Evolutionary conservation across 495 filamentous ascomycete species (phyloP).

Genomic region (Talaromyces proteolyticus): DNA sequence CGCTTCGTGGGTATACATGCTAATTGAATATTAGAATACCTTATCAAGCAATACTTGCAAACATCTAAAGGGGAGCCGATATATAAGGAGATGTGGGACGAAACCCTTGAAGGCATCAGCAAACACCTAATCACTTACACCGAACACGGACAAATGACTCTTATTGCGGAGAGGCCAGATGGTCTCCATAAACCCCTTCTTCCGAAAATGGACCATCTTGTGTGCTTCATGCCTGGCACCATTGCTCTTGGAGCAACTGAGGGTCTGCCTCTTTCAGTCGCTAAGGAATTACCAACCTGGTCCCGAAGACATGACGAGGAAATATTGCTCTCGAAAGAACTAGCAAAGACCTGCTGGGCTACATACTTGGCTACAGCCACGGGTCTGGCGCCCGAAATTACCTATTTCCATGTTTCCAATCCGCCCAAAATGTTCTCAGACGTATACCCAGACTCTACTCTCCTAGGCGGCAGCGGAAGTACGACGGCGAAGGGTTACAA

Average conservation of each 20-base stretch:
- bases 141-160: constrained; percentile 68
- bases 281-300: constrained; percentile 67
- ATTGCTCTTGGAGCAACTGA: constrained; percentile 86
- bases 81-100: constrained; percentile 89
- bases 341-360: constrained; percentile 97
- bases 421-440: constrained; percentile 36
- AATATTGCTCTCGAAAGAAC: constrained; percentile 75
- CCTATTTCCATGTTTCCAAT: constrained; percentile 71
- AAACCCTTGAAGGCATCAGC: constrained; percentile 76
- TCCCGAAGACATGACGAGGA: constrained; percentile 74
- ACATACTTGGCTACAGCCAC: constrained; percentile 88
- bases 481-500: constrained; percentile 5
- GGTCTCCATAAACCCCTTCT: constrained; percentile 60
- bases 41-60: constrained; percentile 95
- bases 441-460: constrained; percentile 29
- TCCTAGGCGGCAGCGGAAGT: constrained; percentile 7
- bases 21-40: constrained; percentile 58
- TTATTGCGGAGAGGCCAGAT: constrained; percentile 77
- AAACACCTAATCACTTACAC: constrained; percentile 92
- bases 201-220: constrained; percentile 97
- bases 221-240: constrained; percentile 96
- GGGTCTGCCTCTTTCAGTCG: constrained; percentile 66
- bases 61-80: constrained; percentile 80
- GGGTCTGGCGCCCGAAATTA: constrained; percentile 87
- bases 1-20: too few species aligned